Evolutionary conservation across 148 eudicot species (phyloP).

Genomic region (Rheum nobile): DNA sequence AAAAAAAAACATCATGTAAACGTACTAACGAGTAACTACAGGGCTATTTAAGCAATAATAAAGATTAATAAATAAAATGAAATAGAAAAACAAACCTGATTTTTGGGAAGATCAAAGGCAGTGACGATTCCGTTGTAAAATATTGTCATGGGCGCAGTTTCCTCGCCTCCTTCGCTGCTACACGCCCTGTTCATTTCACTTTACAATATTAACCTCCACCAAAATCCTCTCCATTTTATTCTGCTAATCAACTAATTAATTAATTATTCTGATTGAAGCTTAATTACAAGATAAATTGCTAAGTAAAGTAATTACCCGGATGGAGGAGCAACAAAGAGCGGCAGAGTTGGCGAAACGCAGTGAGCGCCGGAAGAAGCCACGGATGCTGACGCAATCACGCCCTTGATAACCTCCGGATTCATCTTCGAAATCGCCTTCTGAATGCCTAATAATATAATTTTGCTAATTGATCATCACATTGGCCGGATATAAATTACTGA

Average conservation of each 20-base stretch:
- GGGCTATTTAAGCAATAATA: too few species aligned
- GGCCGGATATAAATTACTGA: too few species aligned
- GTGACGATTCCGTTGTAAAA: conserved; percentile 51
- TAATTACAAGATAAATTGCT: neutral
- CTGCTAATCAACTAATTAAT: neutral
- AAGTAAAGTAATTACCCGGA: neutral
- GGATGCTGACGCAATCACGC: conserved; percentile 31
- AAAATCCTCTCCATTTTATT: too few species aligned
- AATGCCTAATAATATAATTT: neutral
- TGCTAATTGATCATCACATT: neutral
- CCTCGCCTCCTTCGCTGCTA: neutral
- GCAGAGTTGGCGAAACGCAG: neutral
- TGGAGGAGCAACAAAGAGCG: neutral
- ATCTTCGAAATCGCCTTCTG: conserved; percentile 38
- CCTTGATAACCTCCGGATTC: conserved; percentile 50
- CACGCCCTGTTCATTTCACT: neutral
- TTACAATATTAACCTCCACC: neutral
- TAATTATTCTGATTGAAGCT: too few species aligned
- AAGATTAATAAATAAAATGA: too few species aligned
- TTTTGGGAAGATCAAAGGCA: conserved; percentile 37
- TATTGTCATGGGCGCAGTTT: conserved; percentile 43
- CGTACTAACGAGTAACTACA: too few species aligned
- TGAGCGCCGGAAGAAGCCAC: neutral
- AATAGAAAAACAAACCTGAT: conserved; percentile 16
- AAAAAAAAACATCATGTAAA: too few species aligned